phyloP scores from a whole-genome alignment of 1,284 basidiomycete genomes.

The Boletellus deceptivus region DNA sequence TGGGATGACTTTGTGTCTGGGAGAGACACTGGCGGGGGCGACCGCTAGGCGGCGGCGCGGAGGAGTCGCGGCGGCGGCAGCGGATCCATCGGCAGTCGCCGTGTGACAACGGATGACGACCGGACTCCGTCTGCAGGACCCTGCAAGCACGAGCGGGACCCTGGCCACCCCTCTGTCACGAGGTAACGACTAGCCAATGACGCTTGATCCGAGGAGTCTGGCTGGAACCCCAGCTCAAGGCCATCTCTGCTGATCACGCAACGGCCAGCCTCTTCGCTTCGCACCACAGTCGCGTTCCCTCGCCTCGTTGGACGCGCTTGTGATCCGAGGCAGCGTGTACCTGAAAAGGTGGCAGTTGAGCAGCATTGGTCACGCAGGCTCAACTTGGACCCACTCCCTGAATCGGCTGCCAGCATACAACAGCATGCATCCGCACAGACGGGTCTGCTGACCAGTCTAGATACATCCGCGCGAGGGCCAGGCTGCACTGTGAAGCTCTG shows the following conservation, averaged over 20 bases:
- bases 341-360: not conserved
- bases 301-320: slow-evolving; percentile 2
- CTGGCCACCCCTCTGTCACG: slow-evolving; percentile 8
- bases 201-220: slow-evolving; percentile 21
- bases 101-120: too few relatives aligned
- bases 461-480: not conserved
- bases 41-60: slow-evolving; percentile 18
- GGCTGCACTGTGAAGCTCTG: not conserved
- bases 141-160: slow-evolving; percentile 1
- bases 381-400: not conserved
- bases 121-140: not conserved
- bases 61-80: slow-evolving; percentile 26
- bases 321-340: slow-evolving; percentile 16
- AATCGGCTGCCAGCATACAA: not conserved
- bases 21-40: slow-evolving; percentile 8
- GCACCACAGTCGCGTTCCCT: not conserved
- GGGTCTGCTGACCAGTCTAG: not conserved
- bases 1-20: slow-evolving; percentile 7
- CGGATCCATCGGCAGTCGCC: not conserved
- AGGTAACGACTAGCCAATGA: too few relatives aligned
- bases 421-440: not conserved
- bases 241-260: too few relatives aligned
- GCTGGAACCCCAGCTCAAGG: not conserved
- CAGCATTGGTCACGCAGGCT: not conserved
- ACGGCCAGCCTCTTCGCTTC: not conserved